Base-by-base conservation (phyloP, 495 filamentous ascomycete genomes). In the Opeltia flavorubescens region DNA sequence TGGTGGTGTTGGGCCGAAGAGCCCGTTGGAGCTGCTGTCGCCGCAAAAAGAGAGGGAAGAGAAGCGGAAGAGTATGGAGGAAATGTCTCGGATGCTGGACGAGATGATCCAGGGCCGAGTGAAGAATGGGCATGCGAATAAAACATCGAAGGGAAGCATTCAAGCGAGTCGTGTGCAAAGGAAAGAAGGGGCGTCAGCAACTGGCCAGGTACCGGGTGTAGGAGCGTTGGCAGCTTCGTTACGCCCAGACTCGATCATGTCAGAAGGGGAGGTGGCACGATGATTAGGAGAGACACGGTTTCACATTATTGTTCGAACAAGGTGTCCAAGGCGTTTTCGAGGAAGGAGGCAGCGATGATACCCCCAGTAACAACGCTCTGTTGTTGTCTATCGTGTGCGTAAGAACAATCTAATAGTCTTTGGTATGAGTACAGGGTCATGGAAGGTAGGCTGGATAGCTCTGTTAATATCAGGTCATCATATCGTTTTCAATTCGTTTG, bases 51-150 rank as follows among this genome's bases (percentile, higher is more conserved):
- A 66, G 6, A 54, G 59, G 23, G 59, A 60, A n/a, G 74, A 69
- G 46, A 72, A 77, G 48, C 74, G 74, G 24, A 80, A 75, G 68
- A 82, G 83, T 48, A 79, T 89, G 38, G 85, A 91, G 52, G 86
- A 94, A 61, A 84, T 94, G 73, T 91, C 83, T 45, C 73, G 78
- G 39, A 86, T 95, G 64, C 73, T 95, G 26, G 87, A 95, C 52
- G 84, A 91, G 61, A 95, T 95, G 88, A 91, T 95, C 49, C 83
- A 86, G 60, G 81, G 86, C 57, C 77, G 83, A 18, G 82, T 89
- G 43, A 83, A 87, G 51, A 70, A 69, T 25, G 82, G 81, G 13
- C 72, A 80, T 40, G 53, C 81, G 34, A 66, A 81, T 24, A 74
- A 80, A 46, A 70, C 76, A 35, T 61, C 63, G 27, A 67, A 76